These are phyloP conservation scores for Talaromyces liani DNA, from an alignment of 495 filamentous ascomycete genomes.

Conservation along the genomic window DNA sequence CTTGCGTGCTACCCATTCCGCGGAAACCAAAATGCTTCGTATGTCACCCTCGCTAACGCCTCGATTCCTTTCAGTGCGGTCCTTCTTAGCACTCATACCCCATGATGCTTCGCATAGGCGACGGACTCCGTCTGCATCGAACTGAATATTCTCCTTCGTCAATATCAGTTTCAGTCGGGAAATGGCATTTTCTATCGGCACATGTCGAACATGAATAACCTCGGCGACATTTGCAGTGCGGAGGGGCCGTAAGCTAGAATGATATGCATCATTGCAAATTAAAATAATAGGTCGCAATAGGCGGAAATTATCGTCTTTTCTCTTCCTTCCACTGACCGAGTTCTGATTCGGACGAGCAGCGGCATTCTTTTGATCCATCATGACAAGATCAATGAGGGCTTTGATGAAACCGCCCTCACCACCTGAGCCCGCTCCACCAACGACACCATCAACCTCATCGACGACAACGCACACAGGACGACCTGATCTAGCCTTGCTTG, in stretches of 20 bases:
- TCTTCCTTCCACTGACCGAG: slow-evolving; percentile 38
- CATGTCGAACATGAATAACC: slow-evolving; percentile 85
- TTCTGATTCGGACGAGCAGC: slow-evolving; percentile 30
- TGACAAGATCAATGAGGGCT: slow-evolving; percentile 82
- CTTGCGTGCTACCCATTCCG: slow-evolving; percentile 88
- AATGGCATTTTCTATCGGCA: slow-evolving; percentile 80
- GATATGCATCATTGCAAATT: slow-evolving; percentile 98
- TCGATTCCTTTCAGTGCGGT: slow-evolving; percentile 39
- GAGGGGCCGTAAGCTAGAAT: slow-evolving; percentile 76
- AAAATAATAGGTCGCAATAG: slow-evolving; percentile 82
- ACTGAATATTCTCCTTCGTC: slow-evolving; percentile 73
- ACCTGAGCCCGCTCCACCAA: slow-evolving; percentile 61
- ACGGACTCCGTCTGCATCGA: slow-evolving; percentile 79
- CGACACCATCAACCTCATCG: slow-evolving; percentile 93
- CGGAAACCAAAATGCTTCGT: slow-evolving; percentile 84
- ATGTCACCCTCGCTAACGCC: slow-evolving; percentile 83
- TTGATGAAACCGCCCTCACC: slow-evolving; percentile 89
- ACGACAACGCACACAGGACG: slow-evolving; percentile 89
- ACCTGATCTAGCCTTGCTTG: slow-evolving; percentile 63
- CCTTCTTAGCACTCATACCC: slow-evolving; percentile 66
- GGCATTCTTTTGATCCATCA: slow-evolving; percentile 76
- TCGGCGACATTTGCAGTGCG: slow-evolving; percentile 76
- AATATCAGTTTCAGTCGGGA: slow-evolving; percentile 76
- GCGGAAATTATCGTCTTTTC: slow-evolving; percentile 73
- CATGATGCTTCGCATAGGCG: slow-evolving; percentile 87